Base-by-base conservation (phyloP, 2,329 filamentous ascomycete species). In the Fusarium agapanthi region DNA sequence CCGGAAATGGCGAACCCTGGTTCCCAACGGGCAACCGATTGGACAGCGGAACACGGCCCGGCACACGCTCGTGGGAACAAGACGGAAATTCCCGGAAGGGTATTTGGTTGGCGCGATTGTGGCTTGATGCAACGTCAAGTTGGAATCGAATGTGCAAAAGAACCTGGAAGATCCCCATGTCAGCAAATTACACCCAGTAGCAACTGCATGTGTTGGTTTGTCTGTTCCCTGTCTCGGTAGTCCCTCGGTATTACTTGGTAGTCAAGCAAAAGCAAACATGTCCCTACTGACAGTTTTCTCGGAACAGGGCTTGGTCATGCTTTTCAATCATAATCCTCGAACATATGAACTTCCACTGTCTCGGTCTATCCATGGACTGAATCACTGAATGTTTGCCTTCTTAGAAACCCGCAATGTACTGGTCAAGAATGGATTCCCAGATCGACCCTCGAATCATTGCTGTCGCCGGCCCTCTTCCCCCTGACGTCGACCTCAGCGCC, bases 331-430 rank as follows among this genome's bases (percentile, higher is more conserved):
- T n/a, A 41, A 15, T 38, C 37, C 3, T 3, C 35, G 16, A 35
- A 16, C 20, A 40, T 40, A 10, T 40, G 4, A 40, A n/a, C 38
- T 24, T 41, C 14, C 14, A 11, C 24, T 16, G 9, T 16, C 9
- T 16, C 0, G 9, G 14, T 16, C 9, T 16, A 11, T 24, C 6
- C 9, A 15, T 9, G 14, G 4, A 24, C 16, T 41, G 14, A n/a
- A 7, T 7, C 14, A 3, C 40, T 1, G 22, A 1, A 7, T 41
- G 10, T 16, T n/a, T 41, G 6, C 22, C 0, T n/a, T 9, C 6
- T 41, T 6, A 41, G 38, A 6, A 16, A 5, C 22, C 14, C 22
- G 16, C 22, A 11, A n/a, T 6, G 6, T 14, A 11, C n/a, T 12
- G n/a, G 4, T 7, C 6, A 16, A 43, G 6, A 7, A 43, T 43